A percentile compares a stretch with the other conserved stretches of the same genome.
These are phyloP conservation scores for Raffaelea albimanens DNA, from an alignment of 2,329 filamentous ascomycete species.

Conservation along the genomic window DNA sequence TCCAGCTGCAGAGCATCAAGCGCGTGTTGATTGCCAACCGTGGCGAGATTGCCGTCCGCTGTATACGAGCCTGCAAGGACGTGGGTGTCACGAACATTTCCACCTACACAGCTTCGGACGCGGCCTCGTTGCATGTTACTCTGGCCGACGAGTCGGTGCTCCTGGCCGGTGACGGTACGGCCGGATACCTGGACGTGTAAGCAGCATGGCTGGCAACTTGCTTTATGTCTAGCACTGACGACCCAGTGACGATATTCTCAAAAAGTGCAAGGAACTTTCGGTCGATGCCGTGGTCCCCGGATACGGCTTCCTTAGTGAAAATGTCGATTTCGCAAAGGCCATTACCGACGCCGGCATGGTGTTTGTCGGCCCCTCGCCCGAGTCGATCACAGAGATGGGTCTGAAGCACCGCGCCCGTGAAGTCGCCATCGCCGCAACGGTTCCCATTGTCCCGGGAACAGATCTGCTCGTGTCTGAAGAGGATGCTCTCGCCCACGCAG, in stretches of 20 bases:
- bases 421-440: slow-evolving; percentile 27
- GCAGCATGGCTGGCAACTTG: background rate
- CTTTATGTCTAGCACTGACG: background rate
- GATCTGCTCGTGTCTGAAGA: slow-evolving; percentile 10
- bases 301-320: slow-evolving; percentile 9
- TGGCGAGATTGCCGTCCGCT: slow-evolving; percentile 18
- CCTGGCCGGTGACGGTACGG: slow-evolving; percentile 10
- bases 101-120: slow-evolving; percentile 13
- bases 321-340: slow-evolving; percentile 3
- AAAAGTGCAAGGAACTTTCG: slow-evolving; percentile 3
- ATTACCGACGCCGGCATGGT: slow-evolving; percentile 16
- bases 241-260: slow-evolving; percentile 11
- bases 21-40: slow-evolving; percentile 16
- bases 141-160: slow-evolving; percentile 13
- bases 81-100: slow-evolving; percentile 10
- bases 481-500: slow-evolving; percentile 43
- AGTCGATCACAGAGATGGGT: slow-evolving; percentile 2
- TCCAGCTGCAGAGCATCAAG: slow-evolving; percentile 1
- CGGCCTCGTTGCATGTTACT: slow-evolving; percentile 13
- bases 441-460: slow-evolving; percentile 29
- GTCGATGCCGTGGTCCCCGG: slow-evolving; percentile 7
- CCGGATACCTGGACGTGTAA: slow-evolving; percentile 5
- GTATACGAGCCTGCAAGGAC: slow-evolving; percentile 8
- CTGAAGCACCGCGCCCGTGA: slow-evolving; percentile 7
- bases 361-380: slow-evolving; percentile 3